Base-by-base conservation (phyloP, 768 basidiomycete genomes). In the Neoboletus magnificus region DNA sequence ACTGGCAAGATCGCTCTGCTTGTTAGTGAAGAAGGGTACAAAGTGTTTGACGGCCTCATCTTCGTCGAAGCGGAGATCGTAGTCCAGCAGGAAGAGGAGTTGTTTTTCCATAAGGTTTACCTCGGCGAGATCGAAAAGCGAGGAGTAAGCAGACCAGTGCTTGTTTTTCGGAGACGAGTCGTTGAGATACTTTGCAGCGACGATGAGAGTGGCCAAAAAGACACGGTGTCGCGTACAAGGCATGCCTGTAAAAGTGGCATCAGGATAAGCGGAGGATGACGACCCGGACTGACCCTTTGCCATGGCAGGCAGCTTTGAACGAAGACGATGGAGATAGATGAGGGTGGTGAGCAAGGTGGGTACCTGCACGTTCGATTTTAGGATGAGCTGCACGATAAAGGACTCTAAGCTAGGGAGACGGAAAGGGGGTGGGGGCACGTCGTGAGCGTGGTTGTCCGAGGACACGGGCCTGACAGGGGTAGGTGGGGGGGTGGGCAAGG, bases 31-130 rank as follows among this genome's bases (percentile, higher is more conserved):
- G 72, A 90, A 86, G 3, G 89, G 86, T 12, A 78, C 81, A 74
- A 97, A 94, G 12, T 79, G 76, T 29, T 66, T 67, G 63, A 87
- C 81, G 10, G 88, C 86, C 64, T 97, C 93, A 27, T 75, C 73
- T 74, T 99, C 96, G 62, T 84, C 81, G 70, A 98, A 92, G 46
- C 91, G 85, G 54, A 99, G 84, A 71, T 98, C 87, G 70, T 90
- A 95, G 75, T 96, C 91, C 63, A 99, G 85, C 55, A 98, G 78
- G 71, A 82, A 88, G 51, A 99, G 84, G 29, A 99, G 83, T 74
- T 99, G 93, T 74, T 86, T 90, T 76, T 99, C 96, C 96, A 98
- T 98, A 58, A 95, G 79, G 73, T 95, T 97, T 71, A 98, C 85
- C 75, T 92, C 90, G 12, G 76, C 72, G 48, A 84, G 74, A 67